A percentile compares a stretch with the other conserved stretches of the same genome.
Evolutionary conservation across 164 flowering plant species (phyloP).

Genomic region (Berberis vulgaris): DNA sequence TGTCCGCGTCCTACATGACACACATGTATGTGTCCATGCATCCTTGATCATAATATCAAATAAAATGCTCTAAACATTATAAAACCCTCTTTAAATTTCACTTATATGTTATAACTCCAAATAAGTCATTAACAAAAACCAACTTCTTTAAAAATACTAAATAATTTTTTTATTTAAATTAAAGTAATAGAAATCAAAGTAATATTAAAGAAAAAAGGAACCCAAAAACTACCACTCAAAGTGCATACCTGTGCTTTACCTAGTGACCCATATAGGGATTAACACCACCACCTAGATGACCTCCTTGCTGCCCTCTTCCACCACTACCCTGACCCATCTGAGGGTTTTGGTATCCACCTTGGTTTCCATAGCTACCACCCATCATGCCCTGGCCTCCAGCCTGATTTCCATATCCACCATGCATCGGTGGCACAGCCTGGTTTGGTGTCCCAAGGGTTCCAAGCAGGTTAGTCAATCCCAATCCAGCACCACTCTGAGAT

Average conservation of each 20-base stretch:
- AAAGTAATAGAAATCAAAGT: too few relatives aligned
- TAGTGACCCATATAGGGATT: slow-evolving; percentile 53
- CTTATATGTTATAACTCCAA: too few relatives aligned
- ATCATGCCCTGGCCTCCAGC: slow-evolving; percentile 24
- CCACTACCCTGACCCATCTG: slow-evolving; percentile 41
- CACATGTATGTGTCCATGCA: too few relatives aligned
- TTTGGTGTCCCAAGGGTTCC: slow-evolving; percentile 41
- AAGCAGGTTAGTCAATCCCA: slow-evolving; percentile 56
- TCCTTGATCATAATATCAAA: too few relatives aligned
- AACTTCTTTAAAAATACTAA: too few relatives aligned
- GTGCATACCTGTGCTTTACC: slow-evolving; percentile 11
- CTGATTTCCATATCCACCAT: slow-evolving; percentile 46
- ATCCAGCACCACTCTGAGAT: slow-evolving; percentile 52
- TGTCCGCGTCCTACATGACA: too few relatives aligned
- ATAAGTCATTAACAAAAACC: too few relatives aligned
- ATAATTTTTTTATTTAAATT: too few relatives aligned
- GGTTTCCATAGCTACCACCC: slow-evolving; percentile 44
- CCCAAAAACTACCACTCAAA: neutral
- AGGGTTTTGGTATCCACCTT: slow-evolving; percentile 43
- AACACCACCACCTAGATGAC: slow-evolving; percentile 35
- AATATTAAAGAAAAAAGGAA: too few relatives aligned
- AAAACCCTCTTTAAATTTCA: too few relatives aligned
- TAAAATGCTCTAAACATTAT: too few relatives aligned
- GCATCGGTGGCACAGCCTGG: slow-evolving; percentile 27
- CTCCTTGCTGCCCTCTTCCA: slow-evolving; percentile 50